phyloP scores from a whole-genome alignment of 1,284 basidiomycete species.

The Ganoderma meredithae region DNA sequence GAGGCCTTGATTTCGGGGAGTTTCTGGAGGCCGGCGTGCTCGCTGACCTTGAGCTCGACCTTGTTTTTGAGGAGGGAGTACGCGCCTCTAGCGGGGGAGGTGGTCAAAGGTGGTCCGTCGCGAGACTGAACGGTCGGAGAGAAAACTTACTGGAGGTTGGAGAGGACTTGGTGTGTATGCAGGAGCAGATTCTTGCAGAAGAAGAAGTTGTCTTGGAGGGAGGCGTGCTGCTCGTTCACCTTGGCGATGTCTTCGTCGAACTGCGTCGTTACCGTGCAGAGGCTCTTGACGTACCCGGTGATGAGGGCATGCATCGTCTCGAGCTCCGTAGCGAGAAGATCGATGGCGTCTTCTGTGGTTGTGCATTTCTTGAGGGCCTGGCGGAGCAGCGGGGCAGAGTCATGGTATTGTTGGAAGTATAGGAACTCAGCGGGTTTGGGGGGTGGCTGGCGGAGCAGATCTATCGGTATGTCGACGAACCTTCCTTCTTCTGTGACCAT shows the following conservation, averaged over 20 bases:
- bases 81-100: neutral
- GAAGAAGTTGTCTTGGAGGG: neutral
- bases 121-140: neutral
- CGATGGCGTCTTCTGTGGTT: constrained; percentile 24
- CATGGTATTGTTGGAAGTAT: constrained; percentile 28
- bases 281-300: constrained; percentile 22
- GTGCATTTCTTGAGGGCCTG: constrained; percentile 19
- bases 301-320: constrained; percentile 25
- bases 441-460: constrained; percentile 19
- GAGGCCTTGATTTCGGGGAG: constrained; percentile 14
- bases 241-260: neutral
- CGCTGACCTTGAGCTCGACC: constrained; percentile 1
- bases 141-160: neutral
- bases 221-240: neutral
- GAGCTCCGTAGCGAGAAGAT: constrained; percentile 27
- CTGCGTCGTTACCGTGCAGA: neutral
- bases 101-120: neutral
- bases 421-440: constrained; percentile 26
- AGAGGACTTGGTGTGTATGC: neutral
- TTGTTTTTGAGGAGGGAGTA: neutral
- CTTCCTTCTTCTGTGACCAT: constrained; percentile 23
- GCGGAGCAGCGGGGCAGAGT: neutral
- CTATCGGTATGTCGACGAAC: constrained; percentile 24
- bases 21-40: neutral
- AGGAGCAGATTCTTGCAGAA: neutral